phyloP scores from a whole-genome alignment of 495 filamentous ascomycete species.

The Aspergillus coremiiformis region DNA sequence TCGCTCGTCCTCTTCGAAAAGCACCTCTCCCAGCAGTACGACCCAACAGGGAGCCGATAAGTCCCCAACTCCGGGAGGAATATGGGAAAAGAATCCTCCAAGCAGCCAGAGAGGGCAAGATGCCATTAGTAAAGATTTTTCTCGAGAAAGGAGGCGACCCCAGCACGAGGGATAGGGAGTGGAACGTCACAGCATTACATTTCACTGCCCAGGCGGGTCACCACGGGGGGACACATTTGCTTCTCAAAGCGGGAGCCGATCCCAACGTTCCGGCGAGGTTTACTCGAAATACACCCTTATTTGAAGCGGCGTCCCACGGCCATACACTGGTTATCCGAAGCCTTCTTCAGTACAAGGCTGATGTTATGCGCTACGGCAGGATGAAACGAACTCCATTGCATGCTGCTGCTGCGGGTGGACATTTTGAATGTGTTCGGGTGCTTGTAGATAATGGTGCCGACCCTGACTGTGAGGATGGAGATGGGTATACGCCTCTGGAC shows the following conservation, averaged over 20 bases:
- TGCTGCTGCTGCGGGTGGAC: neutral
- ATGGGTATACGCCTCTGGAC: neutral
- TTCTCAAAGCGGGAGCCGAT: neutral
- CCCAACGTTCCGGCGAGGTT: neutral
- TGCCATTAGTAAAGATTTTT: neutral
- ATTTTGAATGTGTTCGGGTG: neutral
- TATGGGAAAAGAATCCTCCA: neutral
- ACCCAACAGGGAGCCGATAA: neutral
- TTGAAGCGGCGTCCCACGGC: neutral
- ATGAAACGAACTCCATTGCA: neutral
- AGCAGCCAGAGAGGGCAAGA: neutral
- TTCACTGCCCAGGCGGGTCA: neutral
- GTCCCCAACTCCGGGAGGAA: neutral
- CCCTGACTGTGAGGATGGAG: neutral
- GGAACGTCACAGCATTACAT: neutral
- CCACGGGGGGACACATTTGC: neutral
- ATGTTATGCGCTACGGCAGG: neutral
- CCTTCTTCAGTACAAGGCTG: neutral
- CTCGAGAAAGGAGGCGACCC: neutral
- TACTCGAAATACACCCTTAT: neutral
- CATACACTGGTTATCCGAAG: neutral
- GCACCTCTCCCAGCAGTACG: too few relatives aligned
- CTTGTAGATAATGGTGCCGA: neutral
- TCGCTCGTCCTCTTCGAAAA: too few relatives aligned
- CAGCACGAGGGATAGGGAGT: neutral